These are phyloP conservation scores for Hypomontagnella monticulosa DNA, from an alignment of 495 filamentous ascomycete genomes.

Conservation along the genomic window DNA sequence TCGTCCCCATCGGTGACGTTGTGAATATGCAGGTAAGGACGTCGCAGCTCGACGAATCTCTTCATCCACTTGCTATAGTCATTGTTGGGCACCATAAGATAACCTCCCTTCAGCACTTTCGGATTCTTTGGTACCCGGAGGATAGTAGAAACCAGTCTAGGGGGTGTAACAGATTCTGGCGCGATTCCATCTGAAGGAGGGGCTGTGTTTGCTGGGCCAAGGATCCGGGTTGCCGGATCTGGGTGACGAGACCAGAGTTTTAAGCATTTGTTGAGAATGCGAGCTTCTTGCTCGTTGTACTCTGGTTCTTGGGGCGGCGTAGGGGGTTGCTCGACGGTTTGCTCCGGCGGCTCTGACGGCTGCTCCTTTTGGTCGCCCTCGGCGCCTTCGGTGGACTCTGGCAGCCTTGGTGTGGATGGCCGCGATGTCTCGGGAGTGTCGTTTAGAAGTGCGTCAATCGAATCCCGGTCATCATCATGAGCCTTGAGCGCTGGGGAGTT, in stretches of 20 bases:
- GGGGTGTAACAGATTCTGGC: conserved; percentile 46
- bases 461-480: conserved; percentile 45
- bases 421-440: conserved; percentile 55
- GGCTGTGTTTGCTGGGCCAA: conserved; percentile 77
- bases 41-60: conserved; percentile 90
- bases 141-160: conserved; percentile 73
- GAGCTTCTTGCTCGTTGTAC: conserved; percentile 62
- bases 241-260: conserved; percentile 81
- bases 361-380: conserved; percentile 26
- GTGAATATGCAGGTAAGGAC: conserved; percentile 92
- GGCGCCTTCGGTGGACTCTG: conserved; percentile 20
- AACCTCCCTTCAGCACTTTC: conserved; percentile 80
- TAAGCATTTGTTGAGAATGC: conserved; percentile 75
- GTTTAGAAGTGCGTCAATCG: conserved; percentile 52
- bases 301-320: conserved; percentile 49
- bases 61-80: conserved; percentile 84
- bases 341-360: conserved; percentile 17
- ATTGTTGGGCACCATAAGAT: conserved; percentile 79
- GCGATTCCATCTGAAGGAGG: conserved; percentile 75
- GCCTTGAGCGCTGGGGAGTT: conserved; percentile 33
- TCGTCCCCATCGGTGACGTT: conserved; percentile 86
- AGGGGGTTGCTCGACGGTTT: conserved; percentile 20
- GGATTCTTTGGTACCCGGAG: conserved; percentile 77
- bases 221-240: conserved; percentile 76
- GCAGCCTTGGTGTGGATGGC: conserved; percentile 43